Conservation (phyloP, 768 basidiomycete genomes). For the Macrolepiota albuminosa region DNA sequence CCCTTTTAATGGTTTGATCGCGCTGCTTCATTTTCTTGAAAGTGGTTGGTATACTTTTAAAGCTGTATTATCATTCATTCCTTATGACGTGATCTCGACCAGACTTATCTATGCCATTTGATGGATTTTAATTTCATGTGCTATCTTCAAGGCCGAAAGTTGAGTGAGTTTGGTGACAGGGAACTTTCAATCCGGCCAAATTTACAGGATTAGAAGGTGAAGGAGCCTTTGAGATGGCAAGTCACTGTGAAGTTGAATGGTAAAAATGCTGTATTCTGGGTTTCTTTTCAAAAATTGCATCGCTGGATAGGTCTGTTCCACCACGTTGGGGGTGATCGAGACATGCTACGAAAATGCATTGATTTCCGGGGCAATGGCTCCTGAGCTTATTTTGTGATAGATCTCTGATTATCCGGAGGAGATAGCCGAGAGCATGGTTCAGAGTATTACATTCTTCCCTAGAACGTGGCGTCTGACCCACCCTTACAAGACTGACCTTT, state of each 20-base stretch:
- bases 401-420: slow-evolving; percentile 17
- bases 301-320: background rate
- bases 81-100: background rate
- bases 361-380: slow-evolving; percentile 17
- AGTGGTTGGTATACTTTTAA: background rate
- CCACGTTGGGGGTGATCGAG: background rate
- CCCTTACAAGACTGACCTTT: background rate
- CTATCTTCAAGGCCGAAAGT: background rate
- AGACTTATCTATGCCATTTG: background rate
- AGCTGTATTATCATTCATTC: background rate
- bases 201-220: background rate
- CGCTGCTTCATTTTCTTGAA: background rate
- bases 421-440: slow-evolving; percentile 15
- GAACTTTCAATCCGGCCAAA: background rate
- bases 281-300: background rate
- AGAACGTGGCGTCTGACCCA: slow-evolving; percentile 12
- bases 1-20: background rate
- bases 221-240: background rate
- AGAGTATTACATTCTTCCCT: slow-evolving; percentile 13
- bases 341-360: slow-evolving; percentile 5
- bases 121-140: background rate
- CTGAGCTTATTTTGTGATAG: slow-evolving; percentile 5
- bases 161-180: background rate
- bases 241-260: background rate
- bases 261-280: background rate